Conservation (phyloP, 1,284 basidiomycete species). For the Tetrapyrgos nigripes region DNA sequence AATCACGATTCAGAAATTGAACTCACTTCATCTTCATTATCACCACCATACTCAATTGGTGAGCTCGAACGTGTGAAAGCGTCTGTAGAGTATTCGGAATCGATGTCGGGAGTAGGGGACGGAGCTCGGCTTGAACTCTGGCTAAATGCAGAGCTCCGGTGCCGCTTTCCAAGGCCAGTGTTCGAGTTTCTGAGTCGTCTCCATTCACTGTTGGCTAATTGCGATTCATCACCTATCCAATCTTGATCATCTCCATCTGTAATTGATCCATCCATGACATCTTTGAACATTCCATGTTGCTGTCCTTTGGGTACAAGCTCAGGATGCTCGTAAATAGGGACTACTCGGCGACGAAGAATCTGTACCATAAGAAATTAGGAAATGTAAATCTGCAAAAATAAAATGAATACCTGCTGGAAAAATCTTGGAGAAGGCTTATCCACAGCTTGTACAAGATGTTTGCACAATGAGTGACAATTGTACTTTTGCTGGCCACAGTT, state of each 20-base stretch:
- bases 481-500: conserved; percentile 36
- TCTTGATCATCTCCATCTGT: conserved; percentile 27
- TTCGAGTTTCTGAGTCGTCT: no score
- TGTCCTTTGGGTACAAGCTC: conserved; percentile 7
- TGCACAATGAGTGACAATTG: conserved; percentile 34
- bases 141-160: background rate
- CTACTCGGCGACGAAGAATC: conserved; percentile 22
- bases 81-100: no score
- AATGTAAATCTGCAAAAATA: no score
- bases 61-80: no score
- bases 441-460: conserved; percentile 38
- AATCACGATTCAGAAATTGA: no score
- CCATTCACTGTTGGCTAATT: background rate
- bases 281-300: background rate
- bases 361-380: background rate
- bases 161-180: no score
- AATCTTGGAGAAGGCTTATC: conserved; percentile 18
- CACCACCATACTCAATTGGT: no score
- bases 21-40: no score
- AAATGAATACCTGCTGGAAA: conserved; percentile 16
- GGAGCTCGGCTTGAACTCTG: no score
- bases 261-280: conserved; percentile 14
- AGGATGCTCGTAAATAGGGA: conserved; percentile 27
- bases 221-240: conserved; percentile 18
- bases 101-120: no score